Base-by-base conservation (phyloP, 2,329 filamentous ascomycete species). In the Penicillium sp. region DNA sequence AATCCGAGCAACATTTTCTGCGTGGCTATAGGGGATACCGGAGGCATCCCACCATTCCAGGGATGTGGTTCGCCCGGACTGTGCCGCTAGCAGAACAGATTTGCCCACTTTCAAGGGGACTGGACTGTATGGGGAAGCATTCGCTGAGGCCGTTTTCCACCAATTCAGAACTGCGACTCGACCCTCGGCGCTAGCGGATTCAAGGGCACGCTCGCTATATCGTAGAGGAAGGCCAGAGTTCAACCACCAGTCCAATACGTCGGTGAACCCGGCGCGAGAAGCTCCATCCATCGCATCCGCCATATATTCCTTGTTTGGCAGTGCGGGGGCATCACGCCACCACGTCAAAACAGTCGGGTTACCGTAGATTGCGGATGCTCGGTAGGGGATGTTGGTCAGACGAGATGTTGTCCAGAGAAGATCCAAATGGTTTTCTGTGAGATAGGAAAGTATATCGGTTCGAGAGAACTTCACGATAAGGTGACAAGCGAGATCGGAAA, bases 221-320 rank as follows among this genome's bases (percentile, higher is more conserved):
- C 90, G 87, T 17, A 97, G 79, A 2, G 87, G 84, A 1, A 97
- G 79, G 0, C 88, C 89, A 0, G 88, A 90, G 18, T 87, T 82
- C 68, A 89, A 88, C 93, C 93, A 97, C 89, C 91, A 96, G 64
- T 96, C 89, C 1, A 97, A 80, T 0, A 96, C 87, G 58, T 90
- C 84, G 12, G 95, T 82, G 61, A 91, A 94, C 4, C 93, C 92
- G 51, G 90, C 88, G 47, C 88, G 87, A 1, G 90, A 95, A 6
- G 93, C 93, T 24, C 89, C 89, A 66, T 97, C 91, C 21, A 97
- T 81, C 9, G 91, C 90, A 69, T 96, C 91, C 32, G 83, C 78
- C 45, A 89, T 88, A 70, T 97, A 96, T 65, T 95, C 90, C 67
- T 93, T 92, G 54, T 89, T 90, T 2, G 91, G 79, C 57, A 96